Percentiles rank a stretch among this genome's conserved stretches.
Conservation (phyloP, 192 early-diverging fungal genomes). For the Backusella westeae region DNA sequence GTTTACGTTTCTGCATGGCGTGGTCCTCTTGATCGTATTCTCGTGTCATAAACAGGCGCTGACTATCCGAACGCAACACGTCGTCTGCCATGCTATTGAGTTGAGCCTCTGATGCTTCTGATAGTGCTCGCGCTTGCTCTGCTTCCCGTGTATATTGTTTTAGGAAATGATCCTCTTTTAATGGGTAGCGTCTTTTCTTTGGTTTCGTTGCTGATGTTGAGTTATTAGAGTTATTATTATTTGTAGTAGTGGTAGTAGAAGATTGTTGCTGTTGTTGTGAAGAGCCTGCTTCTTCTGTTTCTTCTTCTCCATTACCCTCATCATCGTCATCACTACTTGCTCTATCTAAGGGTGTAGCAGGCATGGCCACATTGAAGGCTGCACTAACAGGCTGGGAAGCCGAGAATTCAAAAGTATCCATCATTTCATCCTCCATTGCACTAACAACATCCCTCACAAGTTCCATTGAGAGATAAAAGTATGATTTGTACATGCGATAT, state of each 20-base stretch:
- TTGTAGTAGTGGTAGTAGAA: background rate
- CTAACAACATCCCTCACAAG: slow-evolving; percentile 87
- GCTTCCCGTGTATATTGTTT: slow-evolving; percentile 18
- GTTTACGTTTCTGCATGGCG: background rate
- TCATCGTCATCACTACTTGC: slow-evolving; percentile 16
- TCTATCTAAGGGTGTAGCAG: slow-evolving; percentile 37
- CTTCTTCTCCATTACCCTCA: slow-evolving; percentile 6
- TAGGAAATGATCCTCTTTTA: slow-evolving; percentile 25
- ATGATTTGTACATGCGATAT: slow-evolving; percentile 88
- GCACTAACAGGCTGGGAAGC: slow-evolving; percentile 86
- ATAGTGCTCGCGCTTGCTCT: background rate
- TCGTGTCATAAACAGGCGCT: background rate
- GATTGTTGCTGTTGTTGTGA: background rate
- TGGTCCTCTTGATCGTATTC: background rate
- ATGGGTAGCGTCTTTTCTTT: slow-evolving; percentile 4
- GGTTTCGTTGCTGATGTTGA: background rate
- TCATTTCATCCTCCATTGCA: slow-evolving; percentile 84
- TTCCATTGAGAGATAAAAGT: slow-evolving; percentile 87
- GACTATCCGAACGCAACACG: background rate
- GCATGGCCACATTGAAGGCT: slow-evolving; percentile 84
- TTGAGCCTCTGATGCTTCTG: background rate
- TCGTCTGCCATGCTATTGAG: background rate
- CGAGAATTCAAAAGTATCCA: slow-evolving; percentile 79
- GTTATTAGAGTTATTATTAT: background rate
- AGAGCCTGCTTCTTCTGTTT: background rate